A percentile compares a stretch with the other conserved stretches of the same genome.
Conservation (phyloP, 257 asterid genomes). For the Striga asiatica region DNA sequence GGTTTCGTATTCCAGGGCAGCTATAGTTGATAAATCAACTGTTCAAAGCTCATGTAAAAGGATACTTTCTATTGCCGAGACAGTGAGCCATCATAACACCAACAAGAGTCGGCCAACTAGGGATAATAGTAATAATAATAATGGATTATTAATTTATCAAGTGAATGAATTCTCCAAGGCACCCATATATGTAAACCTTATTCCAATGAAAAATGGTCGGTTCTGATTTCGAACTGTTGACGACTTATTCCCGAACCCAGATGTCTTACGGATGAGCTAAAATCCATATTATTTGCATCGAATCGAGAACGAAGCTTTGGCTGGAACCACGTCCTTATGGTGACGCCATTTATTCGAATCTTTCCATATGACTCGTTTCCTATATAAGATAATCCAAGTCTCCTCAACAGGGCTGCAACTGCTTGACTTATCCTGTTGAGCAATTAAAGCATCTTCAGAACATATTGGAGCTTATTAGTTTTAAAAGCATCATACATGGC, state of each 20-base stretch:
- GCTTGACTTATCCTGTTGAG: slow-evolving; percentile 72
- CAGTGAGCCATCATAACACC: background rate
- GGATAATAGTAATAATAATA: background rate
- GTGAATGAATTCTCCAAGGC: slow-evolving; percentile 9
- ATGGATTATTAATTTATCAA: slow-evolving; percentile 10
- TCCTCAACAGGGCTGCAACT: slow-evolving; percentile 66
- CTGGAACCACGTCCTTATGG: slow-evolving; percentile 73
- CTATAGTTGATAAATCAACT: background rate
- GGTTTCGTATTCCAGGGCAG: background rate
- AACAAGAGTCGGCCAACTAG: slow-evolving; percentile 8
- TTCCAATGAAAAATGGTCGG: slow-evolving; percentile 53
- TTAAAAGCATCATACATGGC: background rate
- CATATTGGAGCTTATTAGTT: slow-evolving; percentile 3
- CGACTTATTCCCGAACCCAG: slow-evolving; percentile 60
- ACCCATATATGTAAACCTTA: slow-evolving; percentile 21
- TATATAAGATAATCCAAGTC: slow-evolving; percentile 62
- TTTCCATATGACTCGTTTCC: slow-evolving; percentile 85
- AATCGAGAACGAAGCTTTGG: slow-evolving; percentile 59
- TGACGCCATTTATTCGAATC: slow-evolving; percentile 66
- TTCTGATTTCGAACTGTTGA: slow-evolving; percentile 73
- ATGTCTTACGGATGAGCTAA: slow-evolving; percentile 35
- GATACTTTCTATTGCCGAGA: no score
- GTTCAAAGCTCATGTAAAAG: background rate
- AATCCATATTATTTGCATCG: slow-evolving; percentile 25
- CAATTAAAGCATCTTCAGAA: slow-evolving; percentile 18